Evolutionary conservation across 257 asterid genomes (phyloP).

Genomic region (Przewalskia tangutica): DNA sequence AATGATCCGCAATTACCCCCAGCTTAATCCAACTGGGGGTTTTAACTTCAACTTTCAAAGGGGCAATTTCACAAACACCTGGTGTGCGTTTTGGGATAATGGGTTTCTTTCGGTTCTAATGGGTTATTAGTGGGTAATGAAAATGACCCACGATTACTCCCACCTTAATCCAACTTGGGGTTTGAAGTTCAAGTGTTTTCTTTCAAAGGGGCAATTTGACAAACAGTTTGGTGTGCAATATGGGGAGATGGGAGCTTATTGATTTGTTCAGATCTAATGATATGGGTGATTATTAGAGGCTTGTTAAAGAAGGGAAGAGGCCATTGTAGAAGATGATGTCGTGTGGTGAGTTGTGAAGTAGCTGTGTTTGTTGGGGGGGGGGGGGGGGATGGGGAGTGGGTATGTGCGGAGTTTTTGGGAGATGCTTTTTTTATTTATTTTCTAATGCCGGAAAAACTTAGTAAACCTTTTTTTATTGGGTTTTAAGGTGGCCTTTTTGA

Average conservation of each 20-base stretch:
- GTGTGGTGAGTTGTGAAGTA: conserved; percentile 9
- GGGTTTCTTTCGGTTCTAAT: no score
- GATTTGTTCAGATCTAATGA: conserved; percentile 62
- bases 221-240: no score
- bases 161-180: no score
- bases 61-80: background rate
- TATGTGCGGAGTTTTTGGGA: background rate
- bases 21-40: conserved; percentile 26
- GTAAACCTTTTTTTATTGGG: background rate
- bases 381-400: no score
- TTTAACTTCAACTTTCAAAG: conserved; percentile 6
- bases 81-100: background rate
- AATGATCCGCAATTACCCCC: conserved; percentile 32
- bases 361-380: background rate
- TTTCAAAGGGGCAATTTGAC: background rate
- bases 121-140: no score
- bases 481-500: background rate
- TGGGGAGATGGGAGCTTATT: no score
- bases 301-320: conserved; percentile 6
- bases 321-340: conserved; percentile 8
- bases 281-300: background rate
- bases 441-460: background rate
- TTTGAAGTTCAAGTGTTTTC: no score
- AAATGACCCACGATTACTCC: no score
- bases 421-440: background rate